Percentiles rank a stretch among this genome's conserved stretches.
These are phyloP conservation scores for Nigrospora osmanthi DNA, from an alignment of 2,329 filamentous ascomycete species.

Conservation along the genomic window DNA sequence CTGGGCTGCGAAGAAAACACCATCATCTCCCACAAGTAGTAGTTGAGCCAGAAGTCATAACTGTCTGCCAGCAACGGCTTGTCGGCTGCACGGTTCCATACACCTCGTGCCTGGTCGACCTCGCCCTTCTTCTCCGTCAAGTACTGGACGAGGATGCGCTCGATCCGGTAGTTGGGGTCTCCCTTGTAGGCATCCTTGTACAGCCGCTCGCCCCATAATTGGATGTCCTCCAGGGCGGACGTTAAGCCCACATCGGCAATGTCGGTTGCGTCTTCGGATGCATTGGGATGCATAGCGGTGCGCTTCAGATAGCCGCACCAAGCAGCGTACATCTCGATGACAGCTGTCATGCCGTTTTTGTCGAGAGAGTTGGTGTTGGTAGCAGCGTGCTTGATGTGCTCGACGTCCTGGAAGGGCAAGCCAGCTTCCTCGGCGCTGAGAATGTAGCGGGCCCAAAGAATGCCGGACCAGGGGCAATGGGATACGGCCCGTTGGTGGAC, in stretches of 20 bases:
- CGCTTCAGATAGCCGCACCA: constrained; percentile 95
- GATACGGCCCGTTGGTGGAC: constrained; percentile 74
- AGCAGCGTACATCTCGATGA: constrained; percentile 83
- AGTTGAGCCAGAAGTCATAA: constrained; percentile 90
- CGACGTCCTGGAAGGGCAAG: constrained; percentile 71
- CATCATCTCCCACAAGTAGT: constrained; percentile 87
- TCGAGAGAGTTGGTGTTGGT: constrained; percentile 81
- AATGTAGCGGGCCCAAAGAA: constrained; percentile 85
- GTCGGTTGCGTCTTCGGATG: constrained; percentile 76
- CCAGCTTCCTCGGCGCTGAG: constrained; percentile 74
- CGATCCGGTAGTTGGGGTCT: constrained; percentile 83
- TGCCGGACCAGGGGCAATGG: constrained; percentile 90
- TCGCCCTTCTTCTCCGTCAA: constrained; percentile 77
- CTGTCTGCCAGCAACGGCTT: constrained; percentile 62
- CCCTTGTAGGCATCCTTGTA: constrained; percentile 71
- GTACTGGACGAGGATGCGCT: constrained; percentile 88
- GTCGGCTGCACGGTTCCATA: constrained; percentile 65
- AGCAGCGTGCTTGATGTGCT: constrained; percentile 84
- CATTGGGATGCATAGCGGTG: constrained; percentile 66
- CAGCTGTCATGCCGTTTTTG: constrained; percentile 75
- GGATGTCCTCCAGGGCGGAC: constrained; percentile 78
- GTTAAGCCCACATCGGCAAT: constrained; percentile 84
- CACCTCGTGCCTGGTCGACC: constrained; percentile 65
- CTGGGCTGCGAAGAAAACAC: constrained; percentile 28
- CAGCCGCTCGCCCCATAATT: constrained; percentile 66